Evolutionary conservation across 352 stramenopile genomes (phyloP).

Genomic region (Pythium chondricola): DNA sequence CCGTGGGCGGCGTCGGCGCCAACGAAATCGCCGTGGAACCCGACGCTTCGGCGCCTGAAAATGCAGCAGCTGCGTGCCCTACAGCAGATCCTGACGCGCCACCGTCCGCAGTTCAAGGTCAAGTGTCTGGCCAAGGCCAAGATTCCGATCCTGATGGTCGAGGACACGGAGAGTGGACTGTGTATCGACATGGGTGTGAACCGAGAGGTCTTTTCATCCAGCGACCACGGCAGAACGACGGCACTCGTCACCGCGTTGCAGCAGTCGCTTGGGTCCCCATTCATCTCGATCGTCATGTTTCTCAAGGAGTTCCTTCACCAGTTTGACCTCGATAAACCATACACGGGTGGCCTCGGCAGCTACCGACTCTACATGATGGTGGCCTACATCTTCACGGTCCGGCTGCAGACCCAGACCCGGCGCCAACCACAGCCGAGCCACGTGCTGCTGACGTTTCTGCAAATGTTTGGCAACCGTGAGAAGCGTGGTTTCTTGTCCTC

Average conservation of each 20-base stretch:
- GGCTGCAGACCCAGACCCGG: conserved; percentile 11
- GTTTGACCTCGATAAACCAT: conserved; percentile 74
- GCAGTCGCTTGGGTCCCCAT: conserved; percentile 30
- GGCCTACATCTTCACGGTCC: conserved; percentile 41
- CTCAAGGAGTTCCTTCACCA: conserved; percentile 78
- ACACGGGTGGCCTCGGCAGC: conserved; percentile 68
- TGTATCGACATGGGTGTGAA: conserved; percentile 65
- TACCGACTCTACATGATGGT: conserved; percentile 83
- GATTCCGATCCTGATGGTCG: conserved; percentile 69
- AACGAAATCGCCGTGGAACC: conserved; percentile 69
- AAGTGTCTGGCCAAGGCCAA: conserved; percentile 69
- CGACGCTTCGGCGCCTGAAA: conserved; percentile 49
- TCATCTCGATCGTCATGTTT: conserved; percentile 51
- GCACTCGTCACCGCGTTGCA: conserved; percentile 47
- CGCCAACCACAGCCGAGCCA: conserved; percentile 13
- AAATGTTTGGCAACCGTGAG: conserved; percentile 60
- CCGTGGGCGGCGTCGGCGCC: conserved; percentile 2
- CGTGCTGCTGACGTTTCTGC: conserved; percentile 51
- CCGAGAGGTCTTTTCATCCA: conserved; percentile 42
- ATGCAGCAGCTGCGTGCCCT: conserved; percentile 45
- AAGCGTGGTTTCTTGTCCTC: conserved; percentile 40
- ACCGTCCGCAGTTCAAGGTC: conserved; percentile 48
- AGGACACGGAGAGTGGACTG: conserved; percentile 42
- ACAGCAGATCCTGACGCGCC: conserved; percentile 38
- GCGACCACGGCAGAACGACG: conserved; percentile 61